Percentiles rank a stretch among this genome's conserved stretches.
phyloP scores from a whole-genome alignment of 352 stramenopile species.

The Phytophthora lateralis region DNA sequence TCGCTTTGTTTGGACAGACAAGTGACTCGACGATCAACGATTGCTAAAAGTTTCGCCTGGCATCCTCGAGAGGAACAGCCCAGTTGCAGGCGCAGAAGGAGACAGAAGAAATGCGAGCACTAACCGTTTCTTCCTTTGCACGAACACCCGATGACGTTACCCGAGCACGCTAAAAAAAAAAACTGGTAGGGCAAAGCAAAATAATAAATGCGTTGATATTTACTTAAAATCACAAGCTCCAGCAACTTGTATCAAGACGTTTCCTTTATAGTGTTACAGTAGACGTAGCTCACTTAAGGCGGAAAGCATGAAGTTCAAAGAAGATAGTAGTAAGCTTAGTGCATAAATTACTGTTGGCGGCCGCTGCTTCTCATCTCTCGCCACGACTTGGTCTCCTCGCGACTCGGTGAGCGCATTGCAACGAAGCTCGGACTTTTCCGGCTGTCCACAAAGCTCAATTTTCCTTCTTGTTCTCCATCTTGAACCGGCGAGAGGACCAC shows the following conservation, averaged over 20 bases:
- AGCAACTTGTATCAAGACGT: no score
- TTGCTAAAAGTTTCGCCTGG: slow-evolving; percentile 14
- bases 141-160: slow-evolving; percentile 14
- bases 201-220: no score
- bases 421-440: slow-evolving; percentile 20
- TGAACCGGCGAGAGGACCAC: slow-evolving; percentile 26
- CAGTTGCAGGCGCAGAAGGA: slow-evolving; percentile 10
- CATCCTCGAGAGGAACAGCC: neutral
- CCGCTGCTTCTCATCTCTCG: slow-evolving; percentile 7
- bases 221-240: no score
- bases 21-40: slow-evolving; percentile 15
- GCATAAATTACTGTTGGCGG: slow-evolving; percentile 10
- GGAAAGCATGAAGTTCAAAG: neutral
- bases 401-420: slow-evolving; percentile 19
- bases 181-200: no score
- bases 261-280: no score
- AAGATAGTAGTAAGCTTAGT: neutral
- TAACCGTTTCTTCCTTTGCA: slow-evolving; percentile 7
- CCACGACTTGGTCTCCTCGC: slow-evolving; percentile 17
- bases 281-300: no score
- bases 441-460: slow-evolving; percentile 7
- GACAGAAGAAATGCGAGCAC: slow-evolving; percentile 2
- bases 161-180: no score
- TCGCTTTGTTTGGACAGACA: neutral
- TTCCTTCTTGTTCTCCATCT: slow-evolving; percentile 17